Evolutionary conservation across 225 moss, liverwort and hornwort species (phyloP).

Genomic region (Polytrichum commune): DNA sequence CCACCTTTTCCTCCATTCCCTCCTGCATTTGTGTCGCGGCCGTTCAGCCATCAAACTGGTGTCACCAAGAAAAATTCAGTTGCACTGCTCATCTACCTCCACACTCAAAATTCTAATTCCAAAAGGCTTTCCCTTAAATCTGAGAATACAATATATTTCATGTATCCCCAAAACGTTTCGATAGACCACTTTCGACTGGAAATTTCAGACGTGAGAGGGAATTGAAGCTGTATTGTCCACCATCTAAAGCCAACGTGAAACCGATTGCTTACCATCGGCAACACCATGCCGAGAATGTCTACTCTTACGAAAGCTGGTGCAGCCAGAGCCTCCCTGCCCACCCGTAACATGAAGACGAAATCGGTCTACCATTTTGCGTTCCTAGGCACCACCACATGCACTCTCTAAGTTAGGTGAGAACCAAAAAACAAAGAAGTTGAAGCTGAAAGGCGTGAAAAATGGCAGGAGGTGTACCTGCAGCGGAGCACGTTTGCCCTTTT

Average conservation of each 20-base stretch:
- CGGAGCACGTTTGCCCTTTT: conserved; percentile 25
- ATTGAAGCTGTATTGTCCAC: not conserved
- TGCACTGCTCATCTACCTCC: not conserved
- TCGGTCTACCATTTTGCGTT: conserved; percentile 87
- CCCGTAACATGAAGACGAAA: conserved; percentile 79
- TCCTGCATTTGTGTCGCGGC: conserved; percentile 43
- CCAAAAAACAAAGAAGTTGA: not conserved
- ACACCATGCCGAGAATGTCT: conserved; percentile 72
- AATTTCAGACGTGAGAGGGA: not conserved
- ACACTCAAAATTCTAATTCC: too few relatives aligned
- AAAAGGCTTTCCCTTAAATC: too few relatives aligned
- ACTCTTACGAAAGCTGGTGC: conserved; percentile 94
- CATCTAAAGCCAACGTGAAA: not conserved
- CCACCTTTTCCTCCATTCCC: conserved; percentile 95
- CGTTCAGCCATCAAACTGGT: conserved; percentile 10
- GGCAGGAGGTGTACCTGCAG: conserved; percentile 25
- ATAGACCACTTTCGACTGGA: not conserved
- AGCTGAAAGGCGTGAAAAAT: not conserved
- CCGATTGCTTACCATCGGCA: conserved; percentile 53
- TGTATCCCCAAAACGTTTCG: not conserved
- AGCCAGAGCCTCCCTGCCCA: conserved; percentile 87
- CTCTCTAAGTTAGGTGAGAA: not conserved
- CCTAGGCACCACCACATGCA: conserved; percentile 30
- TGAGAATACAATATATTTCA: not conserved
- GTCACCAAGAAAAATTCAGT: conserved; percentile 6